These are phyloP conservation scores for Gossypium thurberi DNA, from an alignment of 345 rosid species.

Conservation along the genomic window DNA sequence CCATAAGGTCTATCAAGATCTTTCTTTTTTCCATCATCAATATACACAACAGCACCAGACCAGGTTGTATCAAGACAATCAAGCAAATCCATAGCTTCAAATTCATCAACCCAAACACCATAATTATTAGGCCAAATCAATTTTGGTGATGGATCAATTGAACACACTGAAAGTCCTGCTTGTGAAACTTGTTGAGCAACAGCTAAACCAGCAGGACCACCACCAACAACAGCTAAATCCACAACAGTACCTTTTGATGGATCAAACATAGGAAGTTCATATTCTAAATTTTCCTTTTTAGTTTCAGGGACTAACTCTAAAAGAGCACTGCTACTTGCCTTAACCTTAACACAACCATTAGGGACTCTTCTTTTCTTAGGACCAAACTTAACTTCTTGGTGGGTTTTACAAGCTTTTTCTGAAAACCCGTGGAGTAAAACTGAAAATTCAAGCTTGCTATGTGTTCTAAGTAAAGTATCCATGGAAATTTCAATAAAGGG, in stretches of 20 bases:
- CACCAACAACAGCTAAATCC: slow-evolving; percentile 94
- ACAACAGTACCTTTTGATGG: slow-evolving; percentile 49
- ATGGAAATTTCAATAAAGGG: slow-evolving; percentile 24
- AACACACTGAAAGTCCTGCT: slow-evolving; percentile 87
- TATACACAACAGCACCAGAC: slow-evolving; percentile 86
- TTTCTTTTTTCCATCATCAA: slow-evolving; percentile 50
- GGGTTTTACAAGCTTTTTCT: slow-evolving; percentile 33
- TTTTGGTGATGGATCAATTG: slow-evolving; percentile 81
- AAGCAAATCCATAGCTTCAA: slow-evolving; percentile 92
- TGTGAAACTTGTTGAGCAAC: slow-evolving; percentile 93
- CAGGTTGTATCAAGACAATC: slow-evolving; percentile 95
- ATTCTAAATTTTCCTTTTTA: slow-evolving; percentile 78
- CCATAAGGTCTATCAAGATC: slow-evolving; percentile 82
- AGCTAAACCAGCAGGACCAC: slow-evolving; percentile 97
- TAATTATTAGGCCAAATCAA: slow-evolving; percentile 98
- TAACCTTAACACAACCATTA: slow-evolving; percentile 27
- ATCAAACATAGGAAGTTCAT: slow-evolving; percentile 80
- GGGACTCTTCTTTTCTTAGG: slow-evolving; percentile 27
- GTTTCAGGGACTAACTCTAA: slow-evolving; percentile 87
- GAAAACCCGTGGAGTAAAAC: slow-evolving; percentile 47
- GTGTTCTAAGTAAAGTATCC: slow-evolving; percentile 78
- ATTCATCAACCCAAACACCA: slow-evolving; percentile 99
- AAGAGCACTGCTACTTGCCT: slow-evolving; percentile 53
- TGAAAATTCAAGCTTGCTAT: slow-evolving; percentile 57
- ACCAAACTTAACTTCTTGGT: slow-evolving; percentile 39